Evolutionary conservation across 345 rosid species (phyloP), one percentile per base, ranked within the genome.

Genomic region (Microthlaspi erraticum): DNA sequence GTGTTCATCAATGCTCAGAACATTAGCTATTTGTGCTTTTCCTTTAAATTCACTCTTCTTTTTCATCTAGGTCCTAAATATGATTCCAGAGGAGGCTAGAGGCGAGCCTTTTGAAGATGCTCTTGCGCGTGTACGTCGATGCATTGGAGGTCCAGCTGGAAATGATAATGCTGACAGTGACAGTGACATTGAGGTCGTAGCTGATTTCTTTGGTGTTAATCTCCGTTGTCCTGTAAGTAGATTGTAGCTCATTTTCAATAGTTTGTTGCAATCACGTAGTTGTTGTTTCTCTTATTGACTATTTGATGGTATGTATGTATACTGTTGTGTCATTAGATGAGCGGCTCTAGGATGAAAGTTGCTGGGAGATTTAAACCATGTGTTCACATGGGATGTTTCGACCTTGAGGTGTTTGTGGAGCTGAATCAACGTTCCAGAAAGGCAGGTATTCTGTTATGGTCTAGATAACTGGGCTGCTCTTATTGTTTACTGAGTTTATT

Each of bases 281-380:
- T 71, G 33, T 9, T 64, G 41, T 45, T 16, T 37, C 58, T 37
- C 60, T 62, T 64, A 16, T 29, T 34, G 51, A 29, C 45, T 54
- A 23, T 58, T 29, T 51, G 37, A 42, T 63, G 69, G 10, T 0
- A 2, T 20, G 7, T 8, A n/a, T 33, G 36, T 7, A 5, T 5
- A 23, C 23, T 66, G 50, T 38, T 49, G 20, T 73, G 63, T 52
- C 33, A 42, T n/a, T 67, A 94, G 99, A 91, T 88, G 93, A 94
- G 99, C 73, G 99, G 99, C 36, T 91, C 90, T 8, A 87, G 99
- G 81, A 91, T 94, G 87, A 94, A 91, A 76, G 85, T 89, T 59
- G 98, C 98, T 64, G 99, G 99, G 73, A 86, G 99, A 79, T 94
- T 94, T 70, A 82, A 82, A 84, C 88, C 89, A 20, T 94, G 99